Evolutionary conservation across 2,329 filamentous ascomycete species (phyloP).

Genomic region (Colletotrichum sidae): DNA sequence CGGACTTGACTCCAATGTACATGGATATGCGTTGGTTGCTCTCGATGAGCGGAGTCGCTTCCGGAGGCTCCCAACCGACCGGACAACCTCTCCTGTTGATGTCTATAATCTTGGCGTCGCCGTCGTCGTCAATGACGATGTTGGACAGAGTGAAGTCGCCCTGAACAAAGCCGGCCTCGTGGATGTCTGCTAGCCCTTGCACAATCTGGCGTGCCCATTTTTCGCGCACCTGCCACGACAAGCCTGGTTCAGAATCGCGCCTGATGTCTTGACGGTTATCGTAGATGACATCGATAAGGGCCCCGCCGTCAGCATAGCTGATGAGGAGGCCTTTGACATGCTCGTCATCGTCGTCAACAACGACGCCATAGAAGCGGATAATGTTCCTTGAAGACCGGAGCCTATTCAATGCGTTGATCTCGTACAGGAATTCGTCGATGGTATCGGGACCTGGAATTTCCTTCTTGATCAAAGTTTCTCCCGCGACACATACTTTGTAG

Average conservation of each 20-base stretch:
- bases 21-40: slow-evolving; percentile 92
- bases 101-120: slow-evolving; percentile 96
- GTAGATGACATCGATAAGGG: slow-evolving; percentile 91
- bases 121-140: slow-evolving; percentile 87
- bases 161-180: slow-evolving; percentile 96
- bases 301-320: slow-evolving; percentile 85
- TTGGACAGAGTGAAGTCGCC: slow-evolving; percentile 98
- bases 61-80: slow-evolving; percentile 96
- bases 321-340: slow-evolving; percentile 90
- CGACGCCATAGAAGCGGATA: slow-evolving; percentile 87
- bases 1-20: slow-evolving; percentile 98
- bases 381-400: slow-evolving; percentile 80
- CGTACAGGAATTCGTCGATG: slow-evolving; percentile 96
- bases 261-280: slow-evolving; percentile 70
- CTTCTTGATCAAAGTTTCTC: slow-evolving; percentile 87
- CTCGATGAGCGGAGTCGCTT: slow-evolving; percentile 86
- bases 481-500: slow-evolving; percentile 85
- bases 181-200: slow-evolving; percentile 88
- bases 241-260: slow-evolving; percentile 55
- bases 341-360: slow-evolving; percentile 81
- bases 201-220: slow-evolving; percentile 94
- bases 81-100: slow-evolving; percentile 98
- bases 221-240: slow-evolving; percentile 79
- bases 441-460: slow-evolving; percentile 97
- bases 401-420: slow-evolving; percentile 92